phyloP scores from a whole-genome alignment of 345 rosid species.

The Hypericum androsaemum region DNA sequence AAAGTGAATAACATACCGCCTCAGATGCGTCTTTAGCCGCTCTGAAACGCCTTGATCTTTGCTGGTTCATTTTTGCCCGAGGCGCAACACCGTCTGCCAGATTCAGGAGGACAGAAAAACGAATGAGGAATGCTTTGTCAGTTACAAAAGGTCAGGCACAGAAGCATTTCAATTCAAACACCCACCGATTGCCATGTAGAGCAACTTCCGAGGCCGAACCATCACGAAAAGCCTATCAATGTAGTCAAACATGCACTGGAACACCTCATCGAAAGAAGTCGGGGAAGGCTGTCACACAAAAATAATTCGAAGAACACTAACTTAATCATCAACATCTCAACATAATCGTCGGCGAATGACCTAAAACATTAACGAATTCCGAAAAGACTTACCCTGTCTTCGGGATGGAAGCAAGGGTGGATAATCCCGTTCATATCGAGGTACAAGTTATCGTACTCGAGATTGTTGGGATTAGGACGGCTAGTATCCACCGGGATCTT shows the following conservation, averaged over 20 bases:
- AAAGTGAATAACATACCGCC: conserved; percentile 40
- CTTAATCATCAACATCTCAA: conserved; percentile 1
- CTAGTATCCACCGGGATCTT: conserved; percentile 74
- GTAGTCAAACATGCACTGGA: conserved; percentile 77
- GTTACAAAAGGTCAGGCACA: neutral
- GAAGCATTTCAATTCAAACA: neutral
- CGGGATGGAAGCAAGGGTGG: conserved; percentile 97
- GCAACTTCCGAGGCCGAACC: conserved; percentile 84
- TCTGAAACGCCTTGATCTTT: conserved; percentile 83
- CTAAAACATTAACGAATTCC: neutral
- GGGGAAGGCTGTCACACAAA: conserved; percentile 63
- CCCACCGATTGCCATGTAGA: conserved; percentile 88
- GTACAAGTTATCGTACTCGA: conserved; percentile 82
- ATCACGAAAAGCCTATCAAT: conserved; percentile 83
- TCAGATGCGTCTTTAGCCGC: conserved; percentile 90
- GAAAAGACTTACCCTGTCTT: conserved; percentile 48
- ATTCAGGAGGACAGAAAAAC: conserved; percentile 13
- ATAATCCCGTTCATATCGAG: conserved; percentile 99
- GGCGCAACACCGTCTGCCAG: conserved; percentile 90
- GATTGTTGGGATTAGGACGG: conserved; percentile 62
- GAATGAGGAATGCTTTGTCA: neutral
- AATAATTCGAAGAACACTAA: neutral
- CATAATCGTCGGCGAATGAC: too few relatives aligned
- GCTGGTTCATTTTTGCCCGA: conserved; percentile 97
- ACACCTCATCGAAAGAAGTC: conserved; percentile 62